Evolutionary conservation across 305 asterid genomes (phyloP), one percentile per base, ranked within the genome.

Genomic region (Fraxinus latifolia): DNA sequence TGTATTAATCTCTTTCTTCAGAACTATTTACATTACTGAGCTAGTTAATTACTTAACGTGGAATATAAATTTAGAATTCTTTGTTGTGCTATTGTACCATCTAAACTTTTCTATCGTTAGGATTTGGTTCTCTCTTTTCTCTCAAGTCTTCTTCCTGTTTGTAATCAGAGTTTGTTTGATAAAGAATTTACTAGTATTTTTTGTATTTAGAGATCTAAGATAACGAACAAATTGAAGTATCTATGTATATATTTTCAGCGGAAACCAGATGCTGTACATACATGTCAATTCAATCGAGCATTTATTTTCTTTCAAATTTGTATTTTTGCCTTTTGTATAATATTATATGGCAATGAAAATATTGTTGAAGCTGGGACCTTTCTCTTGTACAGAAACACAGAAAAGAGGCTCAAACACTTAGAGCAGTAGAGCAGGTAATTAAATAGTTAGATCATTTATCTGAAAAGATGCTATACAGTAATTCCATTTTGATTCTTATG

Each of bases 391-490:
- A 95, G 99, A 93, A 92, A 82, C 91, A 88, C 86, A 91, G 94
- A 83, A 83, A 87, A 39, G 97, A 92, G 80, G 90, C 90, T 60
- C 97, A 90, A 53, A 79, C 86, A 23, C 90, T 91, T 60, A 87
- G 82, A 80, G 91, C 93, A 82, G 60, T 93, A 33, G 90, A 91
- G 84, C 93, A 91, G 98, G 97, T 95, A 90, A 83, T 80, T 33
- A 29, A 17, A 62, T 84, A 50, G 21, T 70, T 67, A n/a, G 53
- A 25, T 81, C 5, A 7, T 5, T 81, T n/a, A 67, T 81, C 25
- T 11, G 44, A 11, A 65, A 50, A 71, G 36, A 77, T 81, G 23
- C 27, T 15, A 32, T 58, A 31, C 9, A 15, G 2, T 71, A 31
- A 21, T 79, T 79, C 0, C 17, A 1, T 84, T 53, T 27, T 80